Evolutionary conservation across 2,329 filamentous ascomycete genomes (phyloP), one percentile per base, ranked within the genome.

Genomic region (Botrytis byssoidea): DNA sequence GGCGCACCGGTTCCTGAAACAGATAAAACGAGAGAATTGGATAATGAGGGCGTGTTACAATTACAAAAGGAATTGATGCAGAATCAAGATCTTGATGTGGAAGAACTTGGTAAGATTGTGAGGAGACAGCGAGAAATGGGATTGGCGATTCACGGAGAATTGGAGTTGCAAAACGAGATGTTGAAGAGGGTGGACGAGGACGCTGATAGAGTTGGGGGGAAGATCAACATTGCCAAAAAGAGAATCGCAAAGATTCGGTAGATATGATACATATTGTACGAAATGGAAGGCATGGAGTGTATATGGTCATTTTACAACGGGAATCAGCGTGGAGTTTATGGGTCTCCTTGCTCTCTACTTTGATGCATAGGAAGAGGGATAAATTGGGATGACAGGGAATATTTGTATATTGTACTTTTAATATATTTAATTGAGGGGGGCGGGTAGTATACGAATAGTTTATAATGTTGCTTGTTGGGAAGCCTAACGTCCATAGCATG

Each of bases 121-220:
- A 85, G 90, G 66, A 85, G 91, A 74, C 91, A 95, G 84, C 91
- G 88, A 79, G 91, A 94, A 82, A 93, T 95, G 88, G 93, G 93
- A 0, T 84, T 93, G 65, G 87, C 90, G 73, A 95, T 96, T 79
- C 88, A 93, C 76, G 88, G 90, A 68, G 93, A 95, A 84, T 86
- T 95, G 73, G 87, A 90, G 71, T 83, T 88, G 77, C 92, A 95
- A 84, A 92, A 89, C 72, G 87, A 89, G 81, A 88, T 94, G 88
- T 84, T 96, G 44, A 87, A 89, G 20, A 82, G 89, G 77, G 80
- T 94, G 75, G 90, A 91, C 76, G 85, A 89, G 72, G 91, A 94
- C 82, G 87, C 87, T 4, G 89, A 91, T 75, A 85, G 91, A 9
- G 85, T 94, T 25, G 85, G 87, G 61, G 86, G 86, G 75, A 95